Conservation (phyloP, 2,329 filamentous ascomycete genomes). For the Boeremia exigua region DNA sequence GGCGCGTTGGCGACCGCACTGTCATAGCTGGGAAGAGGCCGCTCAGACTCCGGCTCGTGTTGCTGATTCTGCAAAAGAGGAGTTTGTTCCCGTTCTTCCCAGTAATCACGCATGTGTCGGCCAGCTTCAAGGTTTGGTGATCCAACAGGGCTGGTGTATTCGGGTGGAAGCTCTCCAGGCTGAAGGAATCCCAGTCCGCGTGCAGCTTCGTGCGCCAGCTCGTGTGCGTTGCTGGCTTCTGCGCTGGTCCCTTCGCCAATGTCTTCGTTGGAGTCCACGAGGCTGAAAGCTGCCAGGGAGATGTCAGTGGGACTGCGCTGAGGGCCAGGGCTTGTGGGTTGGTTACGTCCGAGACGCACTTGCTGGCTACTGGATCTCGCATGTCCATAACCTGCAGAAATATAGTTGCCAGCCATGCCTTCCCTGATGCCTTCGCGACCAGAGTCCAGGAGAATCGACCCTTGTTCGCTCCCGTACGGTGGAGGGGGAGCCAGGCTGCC, state of each 20-base stretch:
- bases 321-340: constrained; percentile 84
- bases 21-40: constrained; percentile 81
- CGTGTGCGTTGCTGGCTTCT: constrained; percentile 23
- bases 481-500: constrained; percentile 93
- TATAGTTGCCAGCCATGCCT: constrained; percentile 57
- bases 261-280: constrained; percentile 70
- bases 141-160: constrained; percentile 54
- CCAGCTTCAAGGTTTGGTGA: constrained; percentile 60
- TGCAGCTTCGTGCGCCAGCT: constrained; percentile 26
- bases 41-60: constrained; percentile 51
- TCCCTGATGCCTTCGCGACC: constrained; percentile 65
- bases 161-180: constrained; percentile 54
- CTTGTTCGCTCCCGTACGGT: constrained; percentile 95
- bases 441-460: constrained; percentile 90
- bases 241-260: constrained; percentile 73
- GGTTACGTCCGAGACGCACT: constrained; percentile 70
- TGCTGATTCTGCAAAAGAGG: constrained; percentile 45
- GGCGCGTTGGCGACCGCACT: constrained; percentile 76
- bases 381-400: constrained; percentile 62
- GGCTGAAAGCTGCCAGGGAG: constrained; percentile 84
- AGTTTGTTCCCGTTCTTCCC: constrained; percentile 57
- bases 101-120: constrained; percentile 43
- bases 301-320: constrained; percentile 94
- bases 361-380: constrained; percentile 78
- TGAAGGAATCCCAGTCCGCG: constrained; percentile 45